Evolutionary conservation across 2,329 filamentous ascomycete genomes (phyloP).

Genomic region (Colletotrichum graminicola): DNA sequence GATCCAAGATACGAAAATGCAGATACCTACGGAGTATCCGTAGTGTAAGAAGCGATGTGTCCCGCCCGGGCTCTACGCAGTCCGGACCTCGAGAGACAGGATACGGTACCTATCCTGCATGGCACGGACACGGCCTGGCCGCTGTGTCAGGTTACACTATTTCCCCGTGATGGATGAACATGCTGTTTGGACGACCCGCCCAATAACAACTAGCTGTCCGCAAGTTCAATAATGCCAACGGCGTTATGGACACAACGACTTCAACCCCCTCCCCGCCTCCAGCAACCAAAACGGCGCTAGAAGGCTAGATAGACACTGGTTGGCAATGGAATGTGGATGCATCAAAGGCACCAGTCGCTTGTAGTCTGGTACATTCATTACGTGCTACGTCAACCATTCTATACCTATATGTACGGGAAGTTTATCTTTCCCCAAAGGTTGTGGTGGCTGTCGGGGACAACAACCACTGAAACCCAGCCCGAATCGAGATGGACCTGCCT

Average conservation of each 20-base stretch:
- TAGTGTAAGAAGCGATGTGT: constrained; percentile 26
- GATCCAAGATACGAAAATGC: constrained; percentile 9
- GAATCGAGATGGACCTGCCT: neutral
- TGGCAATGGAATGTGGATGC: neutral
- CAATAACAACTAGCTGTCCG: constrained; percentile 31
- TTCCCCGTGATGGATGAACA: constrained; percentile 21
- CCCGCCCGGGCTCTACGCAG: constrained; percentile 10
- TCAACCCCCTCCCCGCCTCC: neutral
- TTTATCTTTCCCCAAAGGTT: neutral
- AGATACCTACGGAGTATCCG: neutral
- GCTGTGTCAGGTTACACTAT: constrained; percentile 19
- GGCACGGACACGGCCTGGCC: constrained; percentile 35
- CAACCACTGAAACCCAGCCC: neutral
- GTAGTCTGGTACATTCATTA: neutral
- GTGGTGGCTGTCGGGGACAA: neutral
- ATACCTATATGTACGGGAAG: neutral
- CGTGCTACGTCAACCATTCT: constrained; percentile 2
- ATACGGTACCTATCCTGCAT: too few relatives aligned
- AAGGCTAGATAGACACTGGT: neutral
- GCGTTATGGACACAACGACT: neutral
- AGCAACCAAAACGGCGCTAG: neutral
- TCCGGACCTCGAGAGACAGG: too few relatives aligned
- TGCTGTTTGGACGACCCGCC: constrained; percentile 33
- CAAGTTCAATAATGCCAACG: constrained; percentile 1
- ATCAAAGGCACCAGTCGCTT: constrained; percentile 4